Conservation (phyloP, 208 protist genomes). For the Trypanosoma theileri region DNA sequence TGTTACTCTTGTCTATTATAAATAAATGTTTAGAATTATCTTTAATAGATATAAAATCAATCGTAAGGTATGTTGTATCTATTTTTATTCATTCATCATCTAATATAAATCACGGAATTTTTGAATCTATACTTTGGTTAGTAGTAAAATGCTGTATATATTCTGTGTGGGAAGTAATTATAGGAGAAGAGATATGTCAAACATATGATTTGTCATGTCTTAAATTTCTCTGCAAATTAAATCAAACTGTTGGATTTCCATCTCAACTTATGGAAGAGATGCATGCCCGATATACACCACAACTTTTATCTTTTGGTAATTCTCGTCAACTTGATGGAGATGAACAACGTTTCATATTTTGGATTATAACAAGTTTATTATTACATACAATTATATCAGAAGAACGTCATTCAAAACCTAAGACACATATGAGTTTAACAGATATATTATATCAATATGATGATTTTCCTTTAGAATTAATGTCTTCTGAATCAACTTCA, state of each 20-base stretch:
- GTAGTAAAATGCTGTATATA: constrained; percentile 20
- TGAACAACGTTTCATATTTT: constrained; percentile 24
- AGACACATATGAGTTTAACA: constrained; percentile 13
- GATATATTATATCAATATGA: constrained; percentile 18
- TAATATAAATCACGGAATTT: background rate
- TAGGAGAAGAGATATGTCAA: constrained; percentile 14
- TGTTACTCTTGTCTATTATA: constrained; percentile 5
- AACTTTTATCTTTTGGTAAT: constrained; percentile 30
- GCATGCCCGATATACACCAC: constrained; percentile 28
- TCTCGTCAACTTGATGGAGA: constrained; percentile 18
- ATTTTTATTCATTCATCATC: constrained; percentile 13
- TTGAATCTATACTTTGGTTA: constrained; percentile 28
- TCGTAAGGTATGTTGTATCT: constrained; percentile 22
- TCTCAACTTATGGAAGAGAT: constrained; percentile 21
- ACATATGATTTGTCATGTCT: constrained; percentile 9
- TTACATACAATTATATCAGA: constrained; percentile 18
- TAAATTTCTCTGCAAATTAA: constrained; percentile 25
- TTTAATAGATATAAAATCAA: constrained; percentile 1
- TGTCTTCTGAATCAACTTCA: constrained; percentile 18
- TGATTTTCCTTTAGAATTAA: constrained; percentile 18
- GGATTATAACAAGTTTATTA: constrained; percentile 26
- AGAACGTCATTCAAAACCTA: constrained; percentile 12
- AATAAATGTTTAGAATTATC: constrained; percentile 16
- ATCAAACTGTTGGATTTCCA: constrained; percentile 24
- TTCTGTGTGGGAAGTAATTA: constrained; percentile 21